Evolutionary conservation across 2,329 filamentous ascomycete species (phyloP).

Genomic region (Orbilia oligospora): DNA sequence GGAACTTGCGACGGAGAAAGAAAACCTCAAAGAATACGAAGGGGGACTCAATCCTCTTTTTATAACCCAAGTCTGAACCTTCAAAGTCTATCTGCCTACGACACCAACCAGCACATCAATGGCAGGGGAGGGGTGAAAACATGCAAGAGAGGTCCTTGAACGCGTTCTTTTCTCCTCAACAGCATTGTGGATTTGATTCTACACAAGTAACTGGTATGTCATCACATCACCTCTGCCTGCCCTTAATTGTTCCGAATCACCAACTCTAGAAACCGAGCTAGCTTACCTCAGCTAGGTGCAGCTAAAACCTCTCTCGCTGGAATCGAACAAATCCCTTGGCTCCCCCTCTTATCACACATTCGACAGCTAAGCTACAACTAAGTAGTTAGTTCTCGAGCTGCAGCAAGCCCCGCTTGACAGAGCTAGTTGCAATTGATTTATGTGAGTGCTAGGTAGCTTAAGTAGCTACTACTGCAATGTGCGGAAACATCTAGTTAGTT

Average conservation of each 20-base stretch:
- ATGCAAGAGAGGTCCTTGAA: constrained; percentile 30
- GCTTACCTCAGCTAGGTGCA: constrained; percentile 48
- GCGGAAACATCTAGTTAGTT: constrained; percentile 27
- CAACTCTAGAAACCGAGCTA: constrained; percentile 33
- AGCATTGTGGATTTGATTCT: constrained; percentile 25
- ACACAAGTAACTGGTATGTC: constrained; percentile 43
- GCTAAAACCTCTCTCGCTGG: constrained; percentile 51
- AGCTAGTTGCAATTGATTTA: constrained; percentile 8
- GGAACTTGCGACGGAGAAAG: constrained; percentile 29
- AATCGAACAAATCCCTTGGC: constrained; percentile 32
- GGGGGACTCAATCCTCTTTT: constrained; percentile 40
- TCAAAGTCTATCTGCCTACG: constrained; percentile 1
- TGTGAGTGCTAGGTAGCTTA: not conserved
- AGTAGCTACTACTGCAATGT: constrained; percentile 9
- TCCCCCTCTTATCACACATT: constrained; percentile 46
- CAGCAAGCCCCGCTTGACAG: constrained; percentile 26
- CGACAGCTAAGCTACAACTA: constrained; percentile 21
- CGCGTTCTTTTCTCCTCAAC: constrained; percentile 39
- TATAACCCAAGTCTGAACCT: constrained; percentile 20
- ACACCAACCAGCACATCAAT: constrained; percentile 27
- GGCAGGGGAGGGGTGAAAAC: constrained; percentile 15
- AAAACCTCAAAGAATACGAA: constrained; percentile 11
- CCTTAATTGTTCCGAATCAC: constrained; percentile 54
- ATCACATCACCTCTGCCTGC: constrained; percentile 53
- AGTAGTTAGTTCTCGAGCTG: constrained; percentile 19